Conservation (phyloP, 768 basidiomycete species). For the Boletus rex-veris region DNA sequence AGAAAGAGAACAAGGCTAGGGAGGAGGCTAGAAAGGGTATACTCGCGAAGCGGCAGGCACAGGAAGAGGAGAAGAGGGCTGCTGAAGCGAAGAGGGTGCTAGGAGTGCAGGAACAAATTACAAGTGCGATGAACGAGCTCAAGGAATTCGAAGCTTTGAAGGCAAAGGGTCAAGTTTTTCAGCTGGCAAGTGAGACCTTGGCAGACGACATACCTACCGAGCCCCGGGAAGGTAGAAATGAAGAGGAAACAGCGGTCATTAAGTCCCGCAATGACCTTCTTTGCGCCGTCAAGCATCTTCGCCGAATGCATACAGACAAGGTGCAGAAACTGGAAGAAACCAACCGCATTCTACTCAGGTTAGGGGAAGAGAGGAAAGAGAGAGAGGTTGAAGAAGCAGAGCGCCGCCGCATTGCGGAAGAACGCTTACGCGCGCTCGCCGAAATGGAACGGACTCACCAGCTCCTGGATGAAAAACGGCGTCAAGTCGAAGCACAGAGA, state of each 20-base stretch:
- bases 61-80: conserved; percentile 24
- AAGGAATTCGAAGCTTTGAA: conserved; percentile 8
- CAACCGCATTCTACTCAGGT: conserved; percentile 13
- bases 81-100: conserved; percentile 16
- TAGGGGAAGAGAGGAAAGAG: conserved; percentile 25
- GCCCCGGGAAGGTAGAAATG: conserved; percentile 22
- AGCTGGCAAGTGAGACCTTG: background rate
- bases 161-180: conserved; percentile 1
- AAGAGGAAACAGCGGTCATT: conserved; percentile 11
- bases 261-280: conserved; percentile 11
- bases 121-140: conserved; percentile 17
- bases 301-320: conserved; percentile 17
- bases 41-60: conserved; percentile 21
- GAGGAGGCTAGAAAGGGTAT: conserved; percentile 22
- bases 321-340: conserved; percentile 16
- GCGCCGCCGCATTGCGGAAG: conserved; percentile 10
- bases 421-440: conserved; percentile 1
- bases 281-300: conserved; percentile 12
- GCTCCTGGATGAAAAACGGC: conserved; percentile 1
- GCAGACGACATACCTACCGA: conserved; percentile 16
- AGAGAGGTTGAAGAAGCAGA: conserved; percentile 18
- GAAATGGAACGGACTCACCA: conserved; percentile 12
- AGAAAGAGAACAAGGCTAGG: conserved; percentile 23
- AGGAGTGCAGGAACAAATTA: conserved; percentile 19
- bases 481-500: conserved; percentile 5